Evolutionary conservation across 2,329 filamentous ascomycete species (phyloP).

Genomic region (Macrophomina tecta): DNA sequence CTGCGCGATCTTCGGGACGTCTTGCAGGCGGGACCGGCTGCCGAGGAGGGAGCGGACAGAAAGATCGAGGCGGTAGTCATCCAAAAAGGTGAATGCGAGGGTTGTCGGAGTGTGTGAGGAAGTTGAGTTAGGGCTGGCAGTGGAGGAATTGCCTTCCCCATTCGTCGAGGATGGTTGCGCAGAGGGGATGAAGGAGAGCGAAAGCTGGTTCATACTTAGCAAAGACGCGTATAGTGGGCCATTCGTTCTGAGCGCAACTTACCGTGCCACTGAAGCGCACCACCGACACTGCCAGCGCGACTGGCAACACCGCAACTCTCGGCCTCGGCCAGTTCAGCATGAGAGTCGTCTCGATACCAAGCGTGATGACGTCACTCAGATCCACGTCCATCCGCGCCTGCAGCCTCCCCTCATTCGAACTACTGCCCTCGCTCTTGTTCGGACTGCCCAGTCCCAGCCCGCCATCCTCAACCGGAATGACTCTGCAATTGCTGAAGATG

Average conservation of each 20-base stretch:
- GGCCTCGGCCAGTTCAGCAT: conserved; percentile 94
- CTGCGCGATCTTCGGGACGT: conserved; percentile 88
- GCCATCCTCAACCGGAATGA: conserved; percentile 88
- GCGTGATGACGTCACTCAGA: conserved; percentile 90
- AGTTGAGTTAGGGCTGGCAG: conserved; percentile 29
- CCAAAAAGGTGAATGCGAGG: conserved; percentile 91
- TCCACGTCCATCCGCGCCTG: conserved; percentile 98
- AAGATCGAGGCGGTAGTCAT: conserved; percentile 85
- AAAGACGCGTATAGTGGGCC: background rate
- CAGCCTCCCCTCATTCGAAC: conserved; percentile 69
- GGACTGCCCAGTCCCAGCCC: conserved; percentile 58
- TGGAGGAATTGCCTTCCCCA: conserved; percentile 23
- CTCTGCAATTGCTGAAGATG: conserved; percentile 96
- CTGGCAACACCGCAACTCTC: conserved; percentile 84
- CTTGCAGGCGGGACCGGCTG: conserved; percentile 78
- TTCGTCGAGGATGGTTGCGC: conserved; percentile 37
- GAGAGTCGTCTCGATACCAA: conserved; percentile 92
- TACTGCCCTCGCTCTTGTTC: conserved; percentile 27
- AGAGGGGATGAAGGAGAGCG: conserved; percentile 87
- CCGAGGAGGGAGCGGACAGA: conserved; percentile 81
- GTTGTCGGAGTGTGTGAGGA: conserved; percentile 68
- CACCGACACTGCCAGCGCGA: conserved; percentile 88
- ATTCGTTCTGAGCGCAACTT: conserved; percentile 20
- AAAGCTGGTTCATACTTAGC: conserved; percentile 55
- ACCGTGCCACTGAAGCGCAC: conserved; percentile 90